Base-by-base conservation (phyloP, 2,329 filamentous ascomycete genomes). In the Paecilomyces sp. region DNA sequence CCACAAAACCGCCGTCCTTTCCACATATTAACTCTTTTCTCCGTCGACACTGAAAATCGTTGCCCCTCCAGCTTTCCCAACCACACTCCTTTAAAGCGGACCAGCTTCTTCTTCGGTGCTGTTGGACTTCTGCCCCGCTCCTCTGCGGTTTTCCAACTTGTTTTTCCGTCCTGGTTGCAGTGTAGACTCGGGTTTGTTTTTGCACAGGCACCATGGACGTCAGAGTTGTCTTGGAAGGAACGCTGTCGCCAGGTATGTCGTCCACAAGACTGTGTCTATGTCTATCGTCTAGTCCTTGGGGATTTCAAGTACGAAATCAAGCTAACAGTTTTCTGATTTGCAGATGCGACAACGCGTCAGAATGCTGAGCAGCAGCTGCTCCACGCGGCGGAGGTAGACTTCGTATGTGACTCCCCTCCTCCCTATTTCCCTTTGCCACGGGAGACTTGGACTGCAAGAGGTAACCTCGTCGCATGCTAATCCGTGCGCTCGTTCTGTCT, bases 171-270 rank as follows among this genome's bases (percentile, higher is more conserved):
- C 60, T 54, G 50, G 28, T 50, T 52, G 51, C 56, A 50, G 41
- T 41, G 66, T 64, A 56, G 62, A 62, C 30, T 60, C 65, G 36
- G 51, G 51, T 58, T 30, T 28, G 52, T 34, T 59, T 60, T 55
- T 47, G 51, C 52, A 34, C 67, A 68, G 63, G 60, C 70, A 91
- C 85, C 82, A 92, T 95, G 89, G 91, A 97, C 82, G 95, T 97
- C 83, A 96, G 93, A 83, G 89, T 92, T 81, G 93, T 99, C 82
- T 89, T 99, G 83, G 87, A 91, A 80, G 93, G 92, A 83, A 97
- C 94, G 78, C 87, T 97, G 80, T 95, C 92, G 74, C 85, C 92
- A 75, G 93, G 94, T 97, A 82, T 77, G 89, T 71, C 59, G 6
- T 22, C 55, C 25, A 4, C 36, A 33, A 11, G 31, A 8, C 31